Percentiles rank a stretch among this genome's conserved stretches.
Conservation (phyloP, 306 rosid genomes). For the Lathyrus tuberosus region DNA sequence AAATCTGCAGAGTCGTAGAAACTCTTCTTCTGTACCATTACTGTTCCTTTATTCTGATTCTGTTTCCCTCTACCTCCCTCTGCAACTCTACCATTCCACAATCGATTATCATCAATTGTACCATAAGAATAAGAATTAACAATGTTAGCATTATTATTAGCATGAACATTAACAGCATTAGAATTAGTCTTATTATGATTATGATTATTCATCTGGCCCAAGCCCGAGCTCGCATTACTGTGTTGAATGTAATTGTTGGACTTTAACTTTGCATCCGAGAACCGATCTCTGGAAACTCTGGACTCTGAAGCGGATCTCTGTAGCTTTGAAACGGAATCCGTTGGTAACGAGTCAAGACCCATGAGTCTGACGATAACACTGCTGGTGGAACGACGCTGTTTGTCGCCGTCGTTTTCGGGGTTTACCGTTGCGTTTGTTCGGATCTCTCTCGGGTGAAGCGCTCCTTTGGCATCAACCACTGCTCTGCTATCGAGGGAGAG, state of each 20-base stretch:
- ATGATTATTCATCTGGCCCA: constrained; percentile 24
- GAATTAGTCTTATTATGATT: not conserved
- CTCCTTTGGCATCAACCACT: constrained; percentile 75
- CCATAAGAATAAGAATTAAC: not conserved
- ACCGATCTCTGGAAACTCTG: constrained; percentile 71
- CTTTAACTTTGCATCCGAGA: too few species aligned
- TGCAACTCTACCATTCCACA: constrained; percentile 38
- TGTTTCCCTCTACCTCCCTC: constrained; percentile 48
- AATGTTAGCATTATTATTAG: not conserved
- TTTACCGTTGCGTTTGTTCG: constrained; percentile 36
- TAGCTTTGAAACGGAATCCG: constrained; percentile 60
- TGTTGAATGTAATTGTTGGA: constrained; percentile 37
- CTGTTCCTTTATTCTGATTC: constrained; percentile 46
- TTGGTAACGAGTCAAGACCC: constrained; percentile 76
- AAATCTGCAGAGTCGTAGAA: constrained; percentile 81
- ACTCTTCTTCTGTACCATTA: constrained; percentile 68
- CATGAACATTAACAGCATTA: not conserved
- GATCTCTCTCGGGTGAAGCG: constrained; percentile 66
- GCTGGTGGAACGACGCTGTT: constrained; percentile 81
- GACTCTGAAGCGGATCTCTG: constrained; percentile 95
- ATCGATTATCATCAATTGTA: constrained; percentile 26
- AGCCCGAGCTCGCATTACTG: constrained; percentile 38
- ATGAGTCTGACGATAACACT: constrained; percentile 77
- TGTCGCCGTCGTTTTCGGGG: constrained; percentile 47
- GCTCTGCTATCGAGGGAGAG: constrained; percentile 94